Conservation (phyloP, 768 basidiomycete genomes). For the Mycena polygramma region DNA sequence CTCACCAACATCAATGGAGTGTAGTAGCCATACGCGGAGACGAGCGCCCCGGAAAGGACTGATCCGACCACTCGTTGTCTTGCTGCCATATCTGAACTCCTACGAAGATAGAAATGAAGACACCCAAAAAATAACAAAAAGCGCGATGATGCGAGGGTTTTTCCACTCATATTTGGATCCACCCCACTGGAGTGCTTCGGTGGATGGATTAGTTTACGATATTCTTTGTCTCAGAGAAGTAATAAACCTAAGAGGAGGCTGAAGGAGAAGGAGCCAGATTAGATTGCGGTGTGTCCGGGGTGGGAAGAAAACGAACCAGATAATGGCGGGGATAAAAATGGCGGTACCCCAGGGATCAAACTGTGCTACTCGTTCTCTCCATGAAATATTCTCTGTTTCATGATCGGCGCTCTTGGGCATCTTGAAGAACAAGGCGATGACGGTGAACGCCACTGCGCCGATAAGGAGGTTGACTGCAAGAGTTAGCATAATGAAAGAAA, state of each 20-base stretch:
- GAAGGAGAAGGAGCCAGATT: too few relatives aligned
- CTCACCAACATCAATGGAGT: slow-evolving; percentile 43
- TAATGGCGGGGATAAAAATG: slow-evolving; percentile 35
- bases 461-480: slow-evolving; percentile 40
- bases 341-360: slow-evolving; percentile 33
- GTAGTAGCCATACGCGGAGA: slow-evolving; percentile 54
- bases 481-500: not conserved
- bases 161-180: slow-evolving; percentile 58
- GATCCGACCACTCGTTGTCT: slow-evolving; percentile 48
- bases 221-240: too few relatives aligned
- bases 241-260: too few relatives aligned
- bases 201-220: too few relatives aligned
- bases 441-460: slow-evolving; percentile 38
- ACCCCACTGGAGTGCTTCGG: slow-evolving; percentile 60
- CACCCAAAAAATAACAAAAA: slow-evolving; percentile 33
- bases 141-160: slow-evolving; percentile 37
- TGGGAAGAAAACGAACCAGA: too few relatives aligned
- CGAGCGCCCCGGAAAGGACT: slow-evolving; percentile 51
- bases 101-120: slow-evolving; percentile 36
- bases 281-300: too few relatives aligned
- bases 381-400: not conserved
- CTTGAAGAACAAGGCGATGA: slow-evolving; percentile 36
- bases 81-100: slow-evolving; percentile 33
- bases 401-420: slow-evolving; percentile 32
- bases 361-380: slow-evolving; percentile 24